phyloP scores from a whole-genome alignment of 345 rosid species.

The Eucalyptus regnans region DNA sequence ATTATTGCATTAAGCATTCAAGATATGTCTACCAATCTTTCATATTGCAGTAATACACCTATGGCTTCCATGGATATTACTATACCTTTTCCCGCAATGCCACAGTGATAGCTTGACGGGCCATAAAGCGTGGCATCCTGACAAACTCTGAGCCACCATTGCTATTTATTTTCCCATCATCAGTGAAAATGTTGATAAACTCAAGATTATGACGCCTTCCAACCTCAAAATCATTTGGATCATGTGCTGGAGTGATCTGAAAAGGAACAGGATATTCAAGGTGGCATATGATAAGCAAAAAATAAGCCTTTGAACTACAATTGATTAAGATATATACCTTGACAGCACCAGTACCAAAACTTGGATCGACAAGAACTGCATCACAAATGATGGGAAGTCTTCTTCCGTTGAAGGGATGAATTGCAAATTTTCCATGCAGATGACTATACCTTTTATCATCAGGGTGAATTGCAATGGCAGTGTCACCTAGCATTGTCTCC shows the following conservation, averaged over 20 bases:
- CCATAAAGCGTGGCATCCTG: slow-evolving; percentile 89
- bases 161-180: slow-evolving; percentile 85
- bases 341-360: slow-evolving; percentile 94
- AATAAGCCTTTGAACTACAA: not conserved
- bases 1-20: not conserved
- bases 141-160: slow-evolving; percentile 65
- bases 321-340: slow-evolving; percentile 35
- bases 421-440: slow-evolving; percentile 75
- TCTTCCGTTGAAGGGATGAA: slow-evolving; percentile 87
- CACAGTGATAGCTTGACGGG: slow-evolving; percentile 75
- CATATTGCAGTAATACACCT: not conserved
- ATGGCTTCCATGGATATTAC: not conserved
- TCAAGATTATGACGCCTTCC: slow-evolving; percentile 84
- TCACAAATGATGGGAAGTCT: slow-evolving; percentile 76
- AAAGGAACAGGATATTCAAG: not conserved
- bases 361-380: slow-evolving; percentile 70
- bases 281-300: not conserved
- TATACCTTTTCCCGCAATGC: slow-evolving; percentile 61
- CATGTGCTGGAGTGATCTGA: slow-evolving; percentile 98
- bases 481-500: slow-evolving; percentile 98
- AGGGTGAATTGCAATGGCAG: slow-evolving; percentile 93
- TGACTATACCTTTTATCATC: slow-evolving; percentile 71
- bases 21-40: not conserved
- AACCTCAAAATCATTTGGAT: slow-evolving; percentile 88
- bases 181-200: slow-evolving; percentile 74